phyloP scores from a whole-genome alignment of 371 early-diverging fungal species.

The Haplosporangium sp. region DNA sequence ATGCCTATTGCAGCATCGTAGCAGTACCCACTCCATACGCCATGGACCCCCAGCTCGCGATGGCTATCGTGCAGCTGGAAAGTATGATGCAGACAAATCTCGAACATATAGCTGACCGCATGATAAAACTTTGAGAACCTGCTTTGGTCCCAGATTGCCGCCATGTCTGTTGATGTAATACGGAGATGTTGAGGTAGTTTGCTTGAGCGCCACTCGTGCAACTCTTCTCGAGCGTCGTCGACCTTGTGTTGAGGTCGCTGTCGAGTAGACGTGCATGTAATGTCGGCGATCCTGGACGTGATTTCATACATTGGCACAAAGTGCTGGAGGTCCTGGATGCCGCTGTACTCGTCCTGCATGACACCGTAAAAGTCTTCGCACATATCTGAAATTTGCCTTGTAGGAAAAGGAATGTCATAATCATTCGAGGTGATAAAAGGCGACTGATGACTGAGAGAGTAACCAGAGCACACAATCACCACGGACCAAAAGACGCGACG shows the following conservation, averaged over 20 bases:
- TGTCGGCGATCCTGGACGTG: conserved; percentile 39
- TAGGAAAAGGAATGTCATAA: conserved; percentile 44
- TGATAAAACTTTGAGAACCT: conserved; percentile 44
- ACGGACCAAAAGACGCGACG: conserved; percentile 48
- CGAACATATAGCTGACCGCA: conserved; percentile 46
- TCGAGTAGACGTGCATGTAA: conserved; percentile 42
- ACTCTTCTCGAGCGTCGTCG: conserved; percentile 35
- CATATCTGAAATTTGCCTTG: conserved; percentile 16
- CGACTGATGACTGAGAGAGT: conserved; percentile 47
- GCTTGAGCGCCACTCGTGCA: conserved; percentile 39
- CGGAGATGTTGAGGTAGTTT: conserved; percentile 30
- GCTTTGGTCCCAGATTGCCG: conserved; percentile 21
- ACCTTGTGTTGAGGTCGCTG: conserved; percentile 41
- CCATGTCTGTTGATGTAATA: conserved; percentile 29
- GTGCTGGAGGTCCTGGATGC: conserved; percentile 36
- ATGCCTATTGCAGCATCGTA: conserved; percentile 45
- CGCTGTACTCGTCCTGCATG: conserved; percentile 42
- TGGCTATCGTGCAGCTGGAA: conserved; percentile 51
- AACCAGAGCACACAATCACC: conserved; percentile 49
- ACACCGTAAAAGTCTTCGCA: conserved; percentile 19
- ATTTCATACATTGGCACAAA: conserved; percentile 54
- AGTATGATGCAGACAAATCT: conserved; percentile 50
- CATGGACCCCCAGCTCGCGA: conserved; percentile 32
- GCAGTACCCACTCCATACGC: conserved; percentile 35
- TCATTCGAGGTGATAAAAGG: conserved; percentile 52